phyloP scores from a whole-genome alignment of 495 filamentous ascomycete species.

The Recurvomyces mirabilis region DNA sequence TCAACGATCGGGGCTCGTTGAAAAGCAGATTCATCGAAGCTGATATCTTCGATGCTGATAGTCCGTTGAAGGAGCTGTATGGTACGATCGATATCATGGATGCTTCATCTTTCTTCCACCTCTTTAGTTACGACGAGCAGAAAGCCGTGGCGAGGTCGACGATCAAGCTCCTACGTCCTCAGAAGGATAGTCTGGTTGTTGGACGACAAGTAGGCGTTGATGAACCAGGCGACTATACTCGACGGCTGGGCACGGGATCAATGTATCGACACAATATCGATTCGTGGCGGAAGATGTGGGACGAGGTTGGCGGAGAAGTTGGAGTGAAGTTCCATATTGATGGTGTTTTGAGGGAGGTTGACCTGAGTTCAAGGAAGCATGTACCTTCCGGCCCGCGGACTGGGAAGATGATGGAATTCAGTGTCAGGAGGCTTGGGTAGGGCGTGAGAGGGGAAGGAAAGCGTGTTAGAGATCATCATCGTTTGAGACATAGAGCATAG shows the following conservation, averaged over 20 bases:
- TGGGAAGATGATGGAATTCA: too few species aligned
- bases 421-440: too few species aligned
- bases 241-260: constrained; percentile 11
- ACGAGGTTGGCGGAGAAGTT: constrained; percentile 37
- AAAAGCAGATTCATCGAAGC: constrained; percentile 37
- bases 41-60: constrained; percentile 41
- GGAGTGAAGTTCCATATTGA: constrained; percentile 18
- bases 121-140: constrained; percentile 47
- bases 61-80: constrained; percentile 28
- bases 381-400: too few species aligned
- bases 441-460: too few species aligned
- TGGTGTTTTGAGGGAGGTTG: too few species aligned
- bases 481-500: too few species aligned
- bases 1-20: constrained; percentile 35
- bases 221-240: constrained; percentile 24
- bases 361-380: too few species aligned
- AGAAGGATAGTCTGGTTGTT: constrained; percentile 37
- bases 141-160: constrained; percentile 37
- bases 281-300: constrained; percentile 41
- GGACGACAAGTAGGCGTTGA: constrained; percentile 38
- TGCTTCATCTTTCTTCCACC: constrained; percentile 46
- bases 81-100: constrained; percentile 46
- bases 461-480: too few species aligned
- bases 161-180: constrained; percentile 34
- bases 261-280: constrained; percentile 37